Evolutionary conservation across 2,329 filamentous ascomycete species (phyloP).

Genomic region (Helicocarpus griseus): DNA sequence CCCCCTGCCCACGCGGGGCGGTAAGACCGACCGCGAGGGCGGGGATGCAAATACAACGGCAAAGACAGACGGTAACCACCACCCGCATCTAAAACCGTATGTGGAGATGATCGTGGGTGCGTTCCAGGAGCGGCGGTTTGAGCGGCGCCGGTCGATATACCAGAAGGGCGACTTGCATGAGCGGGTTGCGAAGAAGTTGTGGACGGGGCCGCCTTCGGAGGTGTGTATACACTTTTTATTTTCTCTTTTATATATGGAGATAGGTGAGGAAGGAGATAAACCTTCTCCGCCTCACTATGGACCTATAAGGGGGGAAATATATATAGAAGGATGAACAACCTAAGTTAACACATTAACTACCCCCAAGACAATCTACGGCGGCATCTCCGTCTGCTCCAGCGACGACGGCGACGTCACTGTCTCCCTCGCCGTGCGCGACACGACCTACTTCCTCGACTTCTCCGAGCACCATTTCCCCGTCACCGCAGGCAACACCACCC

Average conservation of each 20-base stretch:
- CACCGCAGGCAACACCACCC: conserved; percentile 30
- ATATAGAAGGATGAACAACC: no score
- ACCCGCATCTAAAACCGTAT: conserved; percentile 7
- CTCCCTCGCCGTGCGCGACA: conserved; percentile 62
- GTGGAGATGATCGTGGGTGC: conserved; percentile 8
- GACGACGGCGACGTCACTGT: conserved; percentile 44
- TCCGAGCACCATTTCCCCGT: conserved; percentile 50
- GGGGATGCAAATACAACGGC: neutral
- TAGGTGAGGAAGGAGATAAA: no score
- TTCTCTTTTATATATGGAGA: no score
- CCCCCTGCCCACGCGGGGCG: no score
- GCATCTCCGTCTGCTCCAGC: conserved; percentile 26
- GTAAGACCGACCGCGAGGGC: neutral
- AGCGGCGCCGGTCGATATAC: conserved; percentile 24
- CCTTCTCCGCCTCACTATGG: no score
- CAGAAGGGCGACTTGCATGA: conserved; percentile 25
- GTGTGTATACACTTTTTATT: conserved; percentile 19
- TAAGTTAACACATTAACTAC: neutral
- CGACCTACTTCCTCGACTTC: conserved; percentile 66
- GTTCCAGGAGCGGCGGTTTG: conserved; percentile 12
- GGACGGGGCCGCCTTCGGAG: conserved; percentile 29
- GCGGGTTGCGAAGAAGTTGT: conserved; percentile 24
- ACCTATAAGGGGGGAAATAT: no score
- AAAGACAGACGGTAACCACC: no score
- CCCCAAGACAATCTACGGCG: conserved; percentile 34